Conservation (phyloP, 352 stramenopile genomes). For the Phytophthora hibernalis region DNA sequence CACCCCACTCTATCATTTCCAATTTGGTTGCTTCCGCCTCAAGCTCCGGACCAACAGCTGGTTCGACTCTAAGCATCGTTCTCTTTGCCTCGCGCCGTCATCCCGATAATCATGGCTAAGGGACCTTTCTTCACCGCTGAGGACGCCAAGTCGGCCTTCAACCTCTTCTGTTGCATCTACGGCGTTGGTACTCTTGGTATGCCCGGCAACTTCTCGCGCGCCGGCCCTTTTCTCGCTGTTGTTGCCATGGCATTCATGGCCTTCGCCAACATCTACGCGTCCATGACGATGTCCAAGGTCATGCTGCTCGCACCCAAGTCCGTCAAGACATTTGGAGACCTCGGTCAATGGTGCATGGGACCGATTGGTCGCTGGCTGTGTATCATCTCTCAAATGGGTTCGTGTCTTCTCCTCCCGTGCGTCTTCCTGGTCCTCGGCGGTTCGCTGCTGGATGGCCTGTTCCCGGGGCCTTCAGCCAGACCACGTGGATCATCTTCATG, state of each 20-base stretch:
- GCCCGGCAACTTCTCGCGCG: no score
- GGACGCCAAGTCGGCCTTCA: no score
- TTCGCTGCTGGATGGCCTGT: conserved; percentile 50
- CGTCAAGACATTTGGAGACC: conserved; percentile 58
- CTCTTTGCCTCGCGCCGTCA: no score
- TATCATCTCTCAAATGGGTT: conserved; percentile 48
- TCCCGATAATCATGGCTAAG: conserved; percentile 4
- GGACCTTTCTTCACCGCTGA: conserved; percentile 41
- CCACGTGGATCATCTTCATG: no score
- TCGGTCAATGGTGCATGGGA: conserved; percentile 59
- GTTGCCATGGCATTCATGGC: conserved; percentile 57
- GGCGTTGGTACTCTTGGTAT: no score
- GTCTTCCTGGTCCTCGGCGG: conserved; percentile 60
- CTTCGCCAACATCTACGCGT: conserved; percentile 49
- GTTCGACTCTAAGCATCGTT: no score
- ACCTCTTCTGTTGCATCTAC: no score
- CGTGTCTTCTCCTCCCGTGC: conserved; percentile 51
- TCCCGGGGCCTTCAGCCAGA: conserved; percentile 49
- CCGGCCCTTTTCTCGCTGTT: conserved; percentile 29
- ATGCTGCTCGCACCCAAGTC: conserved; percentile 48
- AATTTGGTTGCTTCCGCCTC: conserved; percentile 1
- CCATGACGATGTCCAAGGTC: conserved; percentile 44
- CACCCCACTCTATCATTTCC: background rate
- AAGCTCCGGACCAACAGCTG: background rate
- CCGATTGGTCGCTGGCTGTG: conserved; percentile 48